Evolutionary conservation across 768 basidiomycete genomes (phyloP), one percentile per base, ranked within the genome.

Genomic region (Gelatoporia subvermispora): DNA sequence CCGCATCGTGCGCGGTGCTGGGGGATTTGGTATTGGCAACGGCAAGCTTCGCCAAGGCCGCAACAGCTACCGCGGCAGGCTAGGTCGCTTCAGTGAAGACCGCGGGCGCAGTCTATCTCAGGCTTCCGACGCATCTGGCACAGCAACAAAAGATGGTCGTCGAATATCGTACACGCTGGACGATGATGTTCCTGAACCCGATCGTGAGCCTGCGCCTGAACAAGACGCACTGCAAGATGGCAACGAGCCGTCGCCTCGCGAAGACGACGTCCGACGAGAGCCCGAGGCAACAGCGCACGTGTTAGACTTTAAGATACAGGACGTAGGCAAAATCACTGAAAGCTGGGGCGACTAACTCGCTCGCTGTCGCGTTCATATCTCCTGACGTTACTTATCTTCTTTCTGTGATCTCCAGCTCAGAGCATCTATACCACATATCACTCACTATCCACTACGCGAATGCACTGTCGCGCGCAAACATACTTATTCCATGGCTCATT

Each of bases 241-340:
- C n/a, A 10, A 25, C 8, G 28, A 18, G 22, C 3, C 4, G 15
- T 11, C 8, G 8, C 23, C 20, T 24, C 3, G 25, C n/a, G 41
- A 45, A n/a, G 45, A 37, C 13, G 20, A 38, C 21, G 21, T 20
- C 2, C 10, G 35, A 17, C 37, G 28, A 10, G 35, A 41, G 43
- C 34, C 37, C n/a, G 23, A 40, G 25, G 38, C 41, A 20, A 38
- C 24, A 13, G 45, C 47, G 36, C 22, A 20, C 2, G 41, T 41
- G n/a, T 17, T 28, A 9, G 45, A 43, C 21, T 35, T 62, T 41
- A 57, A 58, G 41, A 62, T 65, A 38, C 54, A 63, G 44, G 60
- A 62, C 45, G 62, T 67, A 35, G 66, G 65, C 17, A 63, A 61
- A 10, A 61, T 67, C 43, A 53, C 66, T 17, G 58, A 61, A 28